Base-by-base conservation (phyloP, 176 grass and related monocot genomes). In the Bolboschoenus planiculmis region DNA sequence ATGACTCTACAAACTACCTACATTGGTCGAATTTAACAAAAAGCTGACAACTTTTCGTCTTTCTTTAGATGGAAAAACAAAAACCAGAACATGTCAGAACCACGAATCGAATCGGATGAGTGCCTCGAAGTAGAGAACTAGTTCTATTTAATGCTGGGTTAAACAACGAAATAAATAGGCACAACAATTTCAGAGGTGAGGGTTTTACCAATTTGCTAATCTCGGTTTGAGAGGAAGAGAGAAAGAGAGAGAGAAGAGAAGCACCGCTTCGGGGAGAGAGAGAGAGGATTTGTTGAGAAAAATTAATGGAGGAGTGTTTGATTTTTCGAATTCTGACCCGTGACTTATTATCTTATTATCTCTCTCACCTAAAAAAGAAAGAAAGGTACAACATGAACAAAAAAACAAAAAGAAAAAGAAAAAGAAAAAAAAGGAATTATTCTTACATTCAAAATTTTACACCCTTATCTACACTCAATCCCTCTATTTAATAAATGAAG, bases 151-250 rank as follows among this genome's bases (percentile, higher is more conserved):
- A 39, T 43, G 78, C 34, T 61, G 29, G 33, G 35, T 80, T 81
- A 11, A 40, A 59, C 7, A 61, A 62, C 8, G 78, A 81, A 56
- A 24, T 81, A 59, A 81, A 81, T 35, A 21, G 33, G 21, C 37
- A 72, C 67, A 26, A 26, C 16, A 72, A 72, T 46, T 72, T 29
- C 39, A 68, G 18, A 68, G 4, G 8, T 1, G 7, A 21, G 23
- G 77, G 20, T 35, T 79, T 79, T 81, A 81, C 78, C 78, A 59
- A 81, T 61, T 81, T 81, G 78, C 78, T 40, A 56, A 72, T 72
- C 21, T 72, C 39, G 15, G 53, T 80, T 80, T 13, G 51, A 14
- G n/a, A 5, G 13, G 24, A 55, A 70, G 65, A 70, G 65, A 55
- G 30, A 56, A 24, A 78, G 15, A 50, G 9, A 50, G 23, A n/a